Percentiles rank a stretch among this genome's conserved stretches.
Conservation (phyloP, 768 basidiomycete genomes). For the Vararia minispora region DNA sequence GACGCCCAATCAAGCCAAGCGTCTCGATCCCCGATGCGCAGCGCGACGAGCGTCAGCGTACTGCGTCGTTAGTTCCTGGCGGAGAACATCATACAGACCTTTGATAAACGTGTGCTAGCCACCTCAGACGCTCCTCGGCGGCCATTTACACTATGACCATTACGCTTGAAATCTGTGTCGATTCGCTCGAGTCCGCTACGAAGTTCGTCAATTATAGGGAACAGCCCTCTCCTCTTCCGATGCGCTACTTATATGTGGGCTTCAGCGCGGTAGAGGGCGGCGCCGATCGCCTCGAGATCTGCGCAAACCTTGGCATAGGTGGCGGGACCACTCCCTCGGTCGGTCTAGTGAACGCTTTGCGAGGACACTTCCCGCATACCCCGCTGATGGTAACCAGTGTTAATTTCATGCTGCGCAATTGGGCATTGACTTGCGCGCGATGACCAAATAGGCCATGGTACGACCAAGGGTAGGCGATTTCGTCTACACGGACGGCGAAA, state of each 20-base stretch:
- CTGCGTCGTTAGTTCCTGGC: no score
- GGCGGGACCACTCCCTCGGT: constrained; percentile 77
- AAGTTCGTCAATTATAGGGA: constrained; percentile 29
- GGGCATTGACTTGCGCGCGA: not conserved
- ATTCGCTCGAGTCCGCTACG: constrained; percentile 62
- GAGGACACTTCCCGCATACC: constrained; percentile 26
- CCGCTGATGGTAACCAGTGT: not conserved
- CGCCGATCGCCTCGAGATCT: constrained; percentile 69
- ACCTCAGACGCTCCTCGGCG: no score
- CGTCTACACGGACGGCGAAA: constrained; percentile 52
- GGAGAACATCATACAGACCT: no score
- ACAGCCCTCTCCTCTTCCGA: not conserved
- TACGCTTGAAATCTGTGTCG: constrained; percentile 58
- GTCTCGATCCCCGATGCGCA: no score
- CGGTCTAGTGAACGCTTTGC: constrained; percentile 57
- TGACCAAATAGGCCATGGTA: constrained; percentile 51
- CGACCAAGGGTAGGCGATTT: constrained; percentile 76
- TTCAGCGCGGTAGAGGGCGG: constrained; percentile 59
- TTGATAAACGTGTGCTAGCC: no score
- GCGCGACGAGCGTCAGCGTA: no score
- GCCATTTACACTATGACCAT: no score
- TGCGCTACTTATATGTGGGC: not conserved
- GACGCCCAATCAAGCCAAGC: no score
- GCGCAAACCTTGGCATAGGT: constrained; percentile 55
- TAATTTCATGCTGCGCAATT: not conserved